phyloP scores from a whole-genome alignment of 495 filamentous ascomycete species.

The Neurospora terricola region DNA sequence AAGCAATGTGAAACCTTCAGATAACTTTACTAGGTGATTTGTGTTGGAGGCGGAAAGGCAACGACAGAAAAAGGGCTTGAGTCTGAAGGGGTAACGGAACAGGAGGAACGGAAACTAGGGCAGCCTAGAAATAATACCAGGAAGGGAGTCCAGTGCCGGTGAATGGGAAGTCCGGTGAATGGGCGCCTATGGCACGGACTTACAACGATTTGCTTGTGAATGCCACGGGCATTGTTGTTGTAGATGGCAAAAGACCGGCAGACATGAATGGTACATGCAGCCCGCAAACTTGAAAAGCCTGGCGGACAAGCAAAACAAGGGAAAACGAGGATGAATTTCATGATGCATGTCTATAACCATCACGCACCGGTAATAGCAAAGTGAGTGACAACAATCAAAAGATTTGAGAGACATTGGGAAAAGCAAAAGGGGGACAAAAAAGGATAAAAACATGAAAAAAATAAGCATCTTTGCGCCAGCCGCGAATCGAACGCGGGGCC shows the following conservation, averaged over 20 bases:
- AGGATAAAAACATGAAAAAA: background rate
- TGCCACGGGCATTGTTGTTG: background rate
- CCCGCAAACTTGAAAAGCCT: background rate
- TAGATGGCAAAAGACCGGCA: background rate
- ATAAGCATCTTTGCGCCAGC: constrained; percentile 2
- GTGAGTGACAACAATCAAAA: background rate
- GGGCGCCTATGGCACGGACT: background rate
- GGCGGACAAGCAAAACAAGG: background rate
- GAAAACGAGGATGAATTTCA: background rate
- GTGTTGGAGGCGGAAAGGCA: background rate
- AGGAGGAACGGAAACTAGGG: background rate
- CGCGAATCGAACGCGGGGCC: constrained; percentile 43
- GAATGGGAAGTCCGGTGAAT: background rate
- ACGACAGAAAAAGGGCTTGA: background rate
- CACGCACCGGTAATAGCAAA: background rate
- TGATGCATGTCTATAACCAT: background rate
- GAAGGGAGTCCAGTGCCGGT: background rate
- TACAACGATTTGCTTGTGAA: background rate
- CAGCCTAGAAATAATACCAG: background rate
- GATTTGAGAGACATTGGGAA: background rate
- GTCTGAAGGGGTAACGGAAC: background rate
- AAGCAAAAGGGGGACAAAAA: background rate
- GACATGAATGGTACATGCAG: background rate
- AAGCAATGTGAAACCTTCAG: background rate
- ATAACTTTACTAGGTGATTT: background rate